Percentiles rank a stretch among this genome's conserved stretches.
Evolutionary conservation across 176 grass and related monocot genomes (phyloP).

Genomic region (Thalia dealbata): DNA sequence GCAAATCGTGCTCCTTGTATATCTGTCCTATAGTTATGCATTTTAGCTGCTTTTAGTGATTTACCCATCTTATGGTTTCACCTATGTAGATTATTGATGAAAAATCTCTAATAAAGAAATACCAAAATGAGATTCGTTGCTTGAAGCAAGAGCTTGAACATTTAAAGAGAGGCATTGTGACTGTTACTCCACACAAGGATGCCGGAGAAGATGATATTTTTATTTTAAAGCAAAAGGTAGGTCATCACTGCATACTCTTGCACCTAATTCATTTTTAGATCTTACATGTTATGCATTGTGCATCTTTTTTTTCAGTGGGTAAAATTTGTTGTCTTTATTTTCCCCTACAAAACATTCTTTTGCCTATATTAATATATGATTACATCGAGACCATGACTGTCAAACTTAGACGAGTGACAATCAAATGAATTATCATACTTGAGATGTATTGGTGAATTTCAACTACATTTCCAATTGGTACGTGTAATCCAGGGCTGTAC

Average conservation of each 20-base stretch:
- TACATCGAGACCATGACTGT: too few species aligned
- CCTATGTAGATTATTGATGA: constrained; percentile 89
- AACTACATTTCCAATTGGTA: too few species aligned
- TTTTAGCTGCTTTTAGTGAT: constrained; percentile 19
- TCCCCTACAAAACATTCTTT: too few species aligned
- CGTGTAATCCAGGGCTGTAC: too few species aligned
- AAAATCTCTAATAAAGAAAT: constrained; percentile 99
- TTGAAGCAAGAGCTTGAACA: constrained; percentile 94
- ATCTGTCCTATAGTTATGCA: constrained; percentile 3
- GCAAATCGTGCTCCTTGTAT: not conserved
- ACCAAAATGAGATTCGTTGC: constrained; percentile 89
- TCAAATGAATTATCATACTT: too few species aligned
- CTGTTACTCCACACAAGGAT: constrained; percentile 57
- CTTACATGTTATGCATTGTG: not conserved
- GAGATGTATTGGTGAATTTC: too few species aligned
- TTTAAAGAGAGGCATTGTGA: constrained; percentile 90
- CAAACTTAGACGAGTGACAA: too few species aligned
- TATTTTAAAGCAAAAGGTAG: constrained; percentile 92
- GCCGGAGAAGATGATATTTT: constrained; percentile 66
- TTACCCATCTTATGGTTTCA: constrained; percentile 17
- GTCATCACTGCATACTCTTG: not conserved
- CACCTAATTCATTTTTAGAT: not conserved
- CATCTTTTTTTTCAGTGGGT: not conserved
- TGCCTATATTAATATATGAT: too few species aligned
- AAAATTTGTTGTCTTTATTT: not conserved